Conservation (phyloP, 2,329 filamentous ascomycete species). For the Xylariaceae sp. region DNA sequence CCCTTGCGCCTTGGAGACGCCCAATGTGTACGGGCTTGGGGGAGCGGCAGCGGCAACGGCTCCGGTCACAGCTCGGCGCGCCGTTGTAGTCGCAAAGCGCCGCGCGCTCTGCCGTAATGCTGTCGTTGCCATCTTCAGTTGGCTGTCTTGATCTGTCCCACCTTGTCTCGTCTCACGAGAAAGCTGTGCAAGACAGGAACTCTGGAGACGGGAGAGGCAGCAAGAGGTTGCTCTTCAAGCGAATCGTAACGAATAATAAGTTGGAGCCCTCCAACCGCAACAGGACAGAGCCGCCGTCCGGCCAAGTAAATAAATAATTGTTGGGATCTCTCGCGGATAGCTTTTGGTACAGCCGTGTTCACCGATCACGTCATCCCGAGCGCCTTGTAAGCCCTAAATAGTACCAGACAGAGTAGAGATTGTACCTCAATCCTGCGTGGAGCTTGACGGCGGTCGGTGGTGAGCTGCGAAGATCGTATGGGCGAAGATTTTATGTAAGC, state of each 20-base stretch:
- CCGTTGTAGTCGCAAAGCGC: slow-evolving; percentile 57
- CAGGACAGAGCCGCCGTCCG: not conserved
- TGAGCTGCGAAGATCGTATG: too few species aligned
- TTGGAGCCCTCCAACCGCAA: not conserved
- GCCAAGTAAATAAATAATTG: slow-evolving; percentile 10
- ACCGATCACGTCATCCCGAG: not conserved
- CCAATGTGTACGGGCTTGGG: slow-evolving; percentile 55
- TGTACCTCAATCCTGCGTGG: too few species aligned
- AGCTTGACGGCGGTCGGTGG: too few species aligned
- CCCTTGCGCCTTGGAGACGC: slow-evolving; percentile 73
- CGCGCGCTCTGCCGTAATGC: slow-evolving; percentile 68
- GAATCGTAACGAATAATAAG: too few species aligned
- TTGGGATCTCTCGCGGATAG: not conserved
- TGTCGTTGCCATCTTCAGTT: slow-evolving; percentile 8
- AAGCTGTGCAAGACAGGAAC: not conserved
- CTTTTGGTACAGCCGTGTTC: not conserved
- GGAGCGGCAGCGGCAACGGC: slow-evolving; percentile 24
- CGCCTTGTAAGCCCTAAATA: too few species aligned
- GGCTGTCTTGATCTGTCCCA: not conserved
- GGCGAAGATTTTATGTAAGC: too few species aligned
- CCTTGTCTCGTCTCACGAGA: not conserved
- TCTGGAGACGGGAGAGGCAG: not conserved
- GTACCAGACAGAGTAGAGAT: too few species aligned
- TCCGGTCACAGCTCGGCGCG: slow-evolving; percentile 40
- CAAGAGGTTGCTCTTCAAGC: not conserved